phyloP scores from a whole-genome alignment of 208 protist species.

The Angomonas desouzai region DNA sequence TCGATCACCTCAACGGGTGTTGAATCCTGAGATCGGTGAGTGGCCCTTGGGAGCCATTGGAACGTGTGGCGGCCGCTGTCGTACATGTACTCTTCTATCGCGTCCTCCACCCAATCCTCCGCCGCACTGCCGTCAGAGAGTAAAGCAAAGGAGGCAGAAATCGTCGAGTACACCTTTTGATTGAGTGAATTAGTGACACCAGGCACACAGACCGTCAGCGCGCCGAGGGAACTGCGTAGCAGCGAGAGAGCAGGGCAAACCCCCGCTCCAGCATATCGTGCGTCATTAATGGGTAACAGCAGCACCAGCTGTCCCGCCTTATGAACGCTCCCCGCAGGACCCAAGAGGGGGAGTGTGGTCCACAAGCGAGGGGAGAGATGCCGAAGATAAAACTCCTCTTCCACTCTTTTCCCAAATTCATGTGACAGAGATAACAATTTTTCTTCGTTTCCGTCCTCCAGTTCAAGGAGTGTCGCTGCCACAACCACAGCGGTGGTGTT shows the following conservation, averaged over 20 bases:
- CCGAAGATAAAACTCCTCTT: neutral
- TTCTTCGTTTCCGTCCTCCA: neutral
- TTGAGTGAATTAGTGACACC: neutral
- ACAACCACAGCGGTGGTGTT: neutral
- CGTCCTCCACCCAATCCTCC: conserved; percentile 63
- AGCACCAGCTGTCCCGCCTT: conserved; percentile 64
- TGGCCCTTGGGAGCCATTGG: conserved; percentile 25
- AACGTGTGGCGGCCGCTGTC: conserved; percentile 39
- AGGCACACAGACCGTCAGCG: conserved; percentile 22
- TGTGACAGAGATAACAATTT: neutral
- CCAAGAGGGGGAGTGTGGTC: neutral
- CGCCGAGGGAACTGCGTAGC: conserved; percentile 41
- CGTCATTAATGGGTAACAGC: conserved; percentile 27
- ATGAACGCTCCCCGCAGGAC: conserved; percentile 19
- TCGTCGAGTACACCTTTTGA: neutral
- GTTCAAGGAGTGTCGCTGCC: neutral
- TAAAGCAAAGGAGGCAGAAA: conserved; percentile 48
- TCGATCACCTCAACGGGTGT: conserved; percentile 19
- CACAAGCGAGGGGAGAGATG: neutral
- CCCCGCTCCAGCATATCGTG: conserved; percentile 22
- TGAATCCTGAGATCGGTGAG: conserved; percentile 7
- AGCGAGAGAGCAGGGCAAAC: conserved; percentile 29
- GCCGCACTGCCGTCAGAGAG: conserved; percentile 57
- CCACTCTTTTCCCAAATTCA: neutral
- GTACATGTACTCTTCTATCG: conserved; percentile 57